Conservation (phyloP, 306 rosid species). For the Benincasa hispida region DNA sequence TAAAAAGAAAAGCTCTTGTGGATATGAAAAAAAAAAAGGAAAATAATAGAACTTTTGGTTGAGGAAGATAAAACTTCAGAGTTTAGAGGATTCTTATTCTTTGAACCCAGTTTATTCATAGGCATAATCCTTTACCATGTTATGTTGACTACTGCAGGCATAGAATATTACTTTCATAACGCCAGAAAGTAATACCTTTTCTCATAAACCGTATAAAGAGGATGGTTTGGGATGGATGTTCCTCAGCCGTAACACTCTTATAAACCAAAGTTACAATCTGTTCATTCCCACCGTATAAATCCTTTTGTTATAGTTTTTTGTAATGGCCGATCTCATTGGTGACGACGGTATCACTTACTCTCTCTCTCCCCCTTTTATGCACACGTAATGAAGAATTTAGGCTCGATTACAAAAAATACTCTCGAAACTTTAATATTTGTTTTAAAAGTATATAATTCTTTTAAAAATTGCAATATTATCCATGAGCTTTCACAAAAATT, state of each 20-base stretch:
- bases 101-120: neutral
- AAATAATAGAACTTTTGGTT: neutral
- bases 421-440: too few relatives aligned
- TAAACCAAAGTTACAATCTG: neutral
- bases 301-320: neutral
- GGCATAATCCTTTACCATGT: neutral
- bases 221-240: neutral
- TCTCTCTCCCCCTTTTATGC: neutral
- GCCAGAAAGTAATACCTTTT: neutral
- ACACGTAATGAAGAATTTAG: neutral
- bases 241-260: neutral
- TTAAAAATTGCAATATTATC: too few relatives aligned
- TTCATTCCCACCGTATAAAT: neutral
- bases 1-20: too few relatives aligned
- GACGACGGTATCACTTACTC: neutral
- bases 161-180: neutral
- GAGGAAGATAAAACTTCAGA: neutral
- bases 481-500: too few relatives aligned
- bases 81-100: neutral
- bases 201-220: neutral
- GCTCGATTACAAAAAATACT: too few relatives aligned
- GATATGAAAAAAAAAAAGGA: too few relatives aligned
- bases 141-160: constrained; percentile 2
- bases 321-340: neutral
- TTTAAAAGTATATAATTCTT: too few relatives aligned